Conservation (phyloP, 164 flowering plant species). For the Kalanchoe fedtschenkoi region DNA sequence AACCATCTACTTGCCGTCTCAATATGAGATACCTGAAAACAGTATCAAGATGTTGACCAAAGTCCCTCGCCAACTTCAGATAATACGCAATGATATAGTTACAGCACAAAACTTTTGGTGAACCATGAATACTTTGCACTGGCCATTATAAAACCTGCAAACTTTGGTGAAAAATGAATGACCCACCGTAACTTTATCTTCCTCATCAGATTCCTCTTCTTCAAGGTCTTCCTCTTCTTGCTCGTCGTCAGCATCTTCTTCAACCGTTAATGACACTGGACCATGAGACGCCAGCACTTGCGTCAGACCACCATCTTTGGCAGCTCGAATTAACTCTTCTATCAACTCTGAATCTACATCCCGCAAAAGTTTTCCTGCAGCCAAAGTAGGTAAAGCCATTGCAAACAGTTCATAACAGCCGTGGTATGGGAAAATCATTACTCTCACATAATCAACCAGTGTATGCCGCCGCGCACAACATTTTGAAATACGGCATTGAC, state of each 20-base stretch:
- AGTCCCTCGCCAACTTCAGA: neutral
- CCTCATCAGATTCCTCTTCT: slow-evolving; percentile 14
- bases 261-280: slow-evolving; percentile 15
- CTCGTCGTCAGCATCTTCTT: slow-evolving; percentile 28
- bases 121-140: neutral
- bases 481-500: neutral
- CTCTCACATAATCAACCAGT: too few relatives aligned
- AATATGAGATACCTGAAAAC: slow-evolving; percentile 21
- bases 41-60: neutral
- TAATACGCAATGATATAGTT: neutral
- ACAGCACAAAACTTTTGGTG: neutral
- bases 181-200: neutral
- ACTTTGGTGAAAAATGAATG: neutral
- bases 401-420: neutral
- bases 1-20: slow-evolving; percentile 60
- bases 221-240: slow-evolving; percentile 50
- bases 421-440: too few relatives aligned
- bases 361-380: slow-evolving; percentile 59
- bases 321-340: slow-evolving; percentile 66
- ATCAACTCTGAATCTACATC: slow-evolving; percentile 58
- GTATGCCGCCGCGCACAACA: too few relatives aligned
- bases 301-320: slow-evolving; percentile 56
- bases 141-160: neutral
- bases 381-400: neutral
- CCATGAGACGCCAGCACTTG: slow-evolving; percentile 38